These are phyloP conservation scores for Arabidopsis hybrid DNA, from an alignment of 441 rosid genomes.

Conservation along the genomic window DNA sequence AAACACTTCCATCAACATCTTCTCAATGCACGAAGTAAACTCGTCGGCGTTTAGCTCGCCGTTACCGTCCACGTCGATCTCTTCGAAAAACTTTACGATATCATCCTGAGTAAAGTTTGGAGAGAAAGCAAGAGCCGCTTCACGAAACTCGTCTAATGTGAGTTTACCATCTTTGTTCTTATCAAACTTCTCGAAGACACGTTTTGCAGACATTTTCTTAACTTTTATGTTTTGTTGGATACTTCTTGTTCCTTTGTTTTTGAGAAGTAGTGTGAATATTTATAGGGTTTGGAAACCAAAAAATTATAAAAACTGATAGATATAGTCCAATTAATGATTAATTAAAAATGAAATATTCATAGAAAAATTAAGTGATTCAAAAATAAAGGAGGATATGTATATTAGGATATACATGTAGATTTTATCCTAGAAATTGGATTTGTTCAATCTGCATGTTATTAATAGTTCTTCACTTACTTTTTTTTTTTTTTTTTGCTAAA, in stretches of 20 bases:
- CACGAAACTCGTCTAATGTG: conserved; percentile 32
- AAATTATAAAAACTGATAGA: not conserved
- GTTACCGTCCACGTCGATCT: conserved; percentile 30
- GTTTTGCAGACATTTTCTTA: conserved; percentile 21
- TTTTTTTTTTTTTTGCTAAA: too few species aligned
- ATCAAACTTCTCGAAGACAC: conserved; percentile 32
- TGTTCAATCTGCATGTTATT: not conserved
- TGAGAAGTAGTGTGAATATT: conserved; percentile 20
- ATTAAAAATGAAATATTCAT: not conserved
- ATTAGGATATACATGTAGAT: not conserved
- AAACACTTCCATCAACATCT: conserved; percentile 27
- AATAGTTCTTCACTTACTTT: not conserved
- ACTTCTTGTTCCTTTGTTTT: not conserved
- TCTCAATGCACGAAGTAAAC: conserved; percentile 26
- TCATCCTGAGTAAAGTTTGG: not conserved
- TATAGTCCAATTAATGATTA: not conserved
- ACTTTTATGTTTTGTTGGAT: not conserved
- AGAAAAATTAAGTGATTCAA: too few species aligned
- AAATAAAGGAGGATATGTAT: not conserved
- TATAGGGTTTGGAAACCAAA: conserved; percentile 8
- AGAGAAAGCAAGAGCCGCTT: conserved; percentile 26
- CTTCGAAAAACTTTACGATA: not conserved
- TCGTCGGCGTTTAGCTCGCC: conserved; percentile 6
- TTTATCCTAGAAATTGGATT: not conserved
- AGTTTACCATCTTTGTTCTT: conserved; percentile 35